Base-by-base conservation (phyloP, 1,139 yeast genomes). In the Candida glucosophila region DNA sequence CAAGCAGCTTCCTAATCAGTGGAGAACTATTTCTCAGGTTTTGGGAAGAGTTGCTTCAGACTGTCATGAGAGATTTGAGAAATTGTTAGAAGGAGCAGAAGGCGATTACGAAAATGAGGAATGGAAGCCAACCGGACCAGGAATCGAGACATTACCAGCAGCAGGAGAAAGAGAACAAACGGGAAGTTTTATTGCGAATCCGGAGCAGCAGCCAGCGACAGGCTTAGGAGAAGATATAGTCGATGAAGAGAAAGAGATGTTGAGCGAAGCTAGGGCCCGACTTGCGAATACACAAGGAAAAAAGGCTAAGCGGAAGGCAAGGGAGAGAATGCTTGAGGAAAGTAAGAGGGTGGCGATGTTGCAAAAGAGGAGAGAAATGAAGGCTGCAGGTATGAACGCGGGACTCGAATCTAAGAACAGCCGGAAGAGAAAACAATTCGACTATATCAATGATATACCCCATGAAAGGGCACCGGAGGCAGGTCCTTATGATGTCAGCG, bases 281-380 rank as follows among this genome's bases (percentile, higher is more conserved):
- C 57, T 90, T 37, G 85, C 95, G 6, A 88, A 85, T 42, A 88
- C 96, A 0, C 90, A 81, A 47, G 98, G 98, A 34, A 86, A 88
- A 41, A 90, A 90, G 52, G 97, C 97, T 1, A 82, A 86, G 34
- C 57, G 98, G 33, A 83, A 88, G 46, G 85, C 81, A 3, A 63
- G 98, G 30, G 98, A 90, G 44, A 61, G 92, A 29, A 69, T 85
- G 71, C 38, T 63, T 22, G 82, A 77, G 26, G 88, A 80, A 43
- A 77, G 82, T 31, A 70, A 74, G 40, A 57, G 94, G 22, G 62
- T 85, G 12, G 85, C 95, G 0, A 55, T 78, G 31, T 48, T 88
- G 10, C 95, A 86, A 40, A 81, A 79, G 40, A 63, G 95, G 34
- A 59, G 96, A 35, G 96, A 86, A 40, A 58, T 86, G 44, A 82